These are phyloP conservation scores for Ascoidea tarda DNA, from an alignment of 805 yeast species.

Conservation along the genomic window DNA sequence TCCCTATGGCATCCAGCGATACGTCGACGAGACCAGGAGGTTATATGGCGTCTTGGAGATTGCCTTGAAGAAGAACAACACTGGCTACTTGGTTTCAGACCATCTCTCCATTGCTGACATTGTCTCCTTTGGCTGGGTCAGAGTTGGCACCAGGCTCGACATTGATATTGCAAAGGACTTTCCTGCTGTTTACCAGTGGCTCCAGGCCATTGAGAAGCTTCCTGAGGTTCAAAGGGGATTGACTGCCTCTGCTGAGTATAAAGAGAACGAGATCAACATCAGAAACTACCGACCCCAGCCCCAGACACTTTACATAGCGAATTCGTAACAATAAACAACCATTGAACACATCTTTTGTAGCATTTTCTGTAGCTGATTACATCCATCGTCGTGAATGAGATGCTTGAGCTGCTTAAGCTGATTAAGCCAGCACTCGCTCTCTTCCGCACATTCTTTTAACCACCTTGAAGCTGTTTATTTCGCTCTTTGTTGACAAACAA, in stretches of 20 bases:
- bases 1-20: constrained; percentile 40
- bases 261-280: too few relatives aligned
- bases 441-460: too few relatives aligned
- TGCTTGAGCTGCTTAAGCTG: too few relatives aligned
- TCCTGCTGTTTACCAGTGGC: constrained; percentile 29
- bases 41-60: constrained; percentile 39
- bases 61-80: constrained; percentile 29
- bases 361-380: too few relatives aligned
- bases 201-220: constrained; percentile 18
- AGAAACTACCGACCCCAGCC: too few relatives aligned
- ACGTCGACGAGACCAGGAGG: constrained; percentile 34
- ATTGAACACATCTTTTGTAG: too few relatives aligned
- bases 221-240: constrained; percentile 23
- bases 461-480: too few relatives aligned
- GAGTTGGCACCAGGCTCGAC: constrained; percentile 6
- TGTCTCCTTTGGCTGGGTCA: constrained; percentile 33
- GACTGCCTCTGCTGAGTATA: not conserved
- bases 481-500: too few relatives aligned
- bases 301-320: too few relatives aligned
- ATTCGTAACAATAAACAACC: too few relatives aligned
- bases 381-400: too few relatives aligned
- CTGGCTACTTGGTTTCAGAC: constrained; percentile 47
- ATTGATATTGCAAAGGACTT: constrained; percentile 22
- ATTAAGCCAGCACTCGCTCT: too few relatives aligned
- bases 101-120: constrained; percentile 48